Conservation (phyloP, 371 early-diverging fungal species). For the Apophysomyces ossiformis region DNA sequence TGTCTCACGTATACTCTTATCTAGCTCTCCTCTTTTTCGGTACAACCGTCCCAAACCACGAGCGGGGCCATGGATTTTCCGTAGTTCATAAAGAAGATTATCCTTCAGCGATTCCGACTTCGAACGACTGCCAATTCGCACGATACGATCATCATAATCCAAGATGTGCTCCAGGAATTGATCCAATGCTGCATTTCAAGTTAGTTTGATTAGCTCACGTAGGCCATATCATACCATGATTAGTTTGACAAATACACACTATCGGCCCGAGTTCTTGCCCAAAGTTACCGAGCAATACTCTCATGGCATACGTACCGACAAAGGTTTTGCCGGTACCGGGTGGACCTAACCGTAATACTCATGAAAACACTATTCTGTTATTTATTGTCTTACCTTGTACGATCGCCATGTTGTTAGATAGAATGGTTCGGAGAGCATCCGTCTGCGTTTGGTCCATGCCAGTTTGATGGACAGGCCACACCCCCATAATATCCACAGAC, state of each 20-base stretch:
- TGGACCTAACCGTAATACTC: conserved; percentile 47
- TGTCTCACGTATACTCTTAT: conserved; percentile 34
- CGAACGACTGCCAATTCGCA: conserved; percentile 69
- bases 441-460: conserved; percentile 54
- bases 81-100: conserved; percentile 50
- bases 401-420: conserved; percentile 56
- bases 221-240: conserved; percentile 69
- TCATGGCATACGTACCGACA: conserved; percentile 67
- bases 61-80: conserved; percentile 31
- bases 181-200: conserved; percentile 57
- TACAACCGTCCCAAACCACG: conserved; percentile 35
- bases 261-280: conserved; percentile 53
- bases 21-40: conserved; percentile 42
- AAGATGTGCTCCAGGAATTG: conserved; percentile 70
- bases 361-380: background rate
- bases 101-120: conserved; percentile 51
- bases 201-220: background rate
- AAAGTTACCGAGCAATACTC: conserved; percentile 56
- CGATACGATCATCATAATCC: conserved; percentile 48
- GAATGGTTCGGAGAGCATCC: conserved; percentile 58
- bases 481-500: conserved; percentile 32
- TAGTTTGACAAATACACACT: conserved; percentile 72
- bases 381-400: conserved; percentile 49
- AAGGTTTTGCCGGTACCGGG: conserved; percentile 79
- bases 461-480: conserved; percentile 39